Conservation (phyloP, 805 yeast genomes). For the Wickerhamiella lipophila region DNA sequence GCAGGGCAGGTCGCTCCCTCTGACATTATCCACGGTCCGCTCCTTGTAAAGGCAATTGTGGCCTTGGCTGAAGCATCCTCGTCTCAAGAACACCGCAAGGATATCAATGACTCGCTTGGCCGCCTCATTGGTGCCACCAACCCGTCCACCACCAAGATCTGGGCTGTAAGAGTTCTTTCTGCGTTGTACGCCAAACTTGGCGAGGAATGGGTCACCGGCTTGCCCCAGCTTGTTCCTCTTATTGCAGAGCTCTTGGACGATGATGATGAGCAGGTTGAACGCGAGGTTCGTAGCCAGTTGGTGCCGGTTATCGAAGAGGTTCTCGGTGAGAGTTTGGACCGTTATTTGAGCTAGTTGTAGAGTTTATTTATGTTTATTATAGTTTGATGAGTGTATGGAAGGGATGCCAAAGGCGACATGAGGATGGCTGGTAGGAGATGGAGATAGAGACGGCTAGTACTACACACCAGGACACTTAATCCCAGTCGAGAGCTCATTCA, state of each 20-base stretch:
- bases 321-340: slow-evolving; percentile 84
- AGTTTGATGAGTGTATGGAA: too few relatives aligned
- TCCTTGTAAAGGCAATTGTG: slow-evolving; percentile 66
- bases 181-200: slow-evolving; percentile 81
- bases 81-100: slow-evolving; percentile 53
- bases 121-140: slow-evolving; percentile 51
- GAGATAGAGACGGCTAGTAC: too few relatives aligned
- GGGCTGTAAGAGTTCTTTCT: slow-evolving; percentile 73
- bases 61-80: slow-evolving; percentile 55
- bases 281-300: slow-evolving; percentile 79
- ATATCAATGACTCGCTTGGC: slow-evolving; percentile 49
- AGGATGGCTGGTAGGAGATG: too few relatives aligned
- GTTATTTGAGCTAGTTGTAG: slow-evolving; percentile 23
- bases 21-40: slow-evolving; percentile 64
- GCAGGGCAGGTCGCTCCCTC: too few relatives aligned
- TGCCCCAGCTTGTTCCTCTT: slow-evolving; percentile 90
- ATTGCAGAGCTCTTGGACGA: slow-evolving; percentile 93
- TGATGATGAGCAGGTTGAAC: slow-evolving; percentile 85
- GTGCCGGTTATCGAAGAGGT: slow-evolving; percentile 86
- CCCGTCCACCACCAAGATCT: slow-evolving; percentile 49
- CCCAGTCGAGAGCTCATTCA: too few relatives aligned
- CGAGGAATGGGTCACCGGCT: slow-evolving; percentile 79
- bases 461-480: too few relatives aligned
- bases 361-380: not conserved
- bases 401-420: too few relatives aligned